Percentiles rank a stretch among this genome's conserved stretches.
Evolutionary conservation across 768 basidiomycete species (phyloP).

Genomic region (Boletus sp.): DNA sequence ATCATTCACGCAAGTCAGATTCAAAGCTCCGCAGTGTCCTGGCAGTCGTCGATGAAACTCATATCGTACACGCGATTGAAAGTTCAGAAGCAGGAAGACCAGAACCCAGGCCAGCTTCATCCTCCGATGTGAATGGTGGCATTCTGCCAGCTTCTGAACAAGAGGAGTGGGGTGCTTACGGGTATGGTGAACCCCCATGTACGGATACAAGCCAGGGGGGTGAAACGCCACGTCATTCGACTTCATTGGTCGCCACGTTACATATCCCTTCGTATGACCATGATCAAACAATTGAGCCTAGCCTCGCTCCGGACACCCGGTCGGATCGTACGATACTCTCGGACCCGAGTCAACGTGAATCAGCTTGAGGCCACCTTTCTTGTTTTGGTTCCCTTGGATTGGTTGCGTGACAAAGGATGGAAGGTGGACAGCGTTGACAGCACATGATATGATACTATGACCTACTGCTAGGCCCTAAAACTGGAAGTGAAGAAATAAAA

Average conservation of each 20-base stretch:
- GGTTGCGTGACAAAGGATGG: conserved; percentile 3
- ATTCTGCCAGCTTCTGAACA: conserved; percentile 20
- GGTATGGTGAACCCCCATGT: conserved; percentile 40
- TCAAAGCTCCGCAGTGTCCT: conserved; percentile 71
- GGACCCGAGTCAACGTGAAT: conserved; percentile 13
- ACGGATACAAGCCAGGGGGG: conserved; percentile 32
- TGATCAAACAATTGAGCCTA: conserved; percentile 20
- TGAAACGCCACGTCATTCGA: conserved; percentile 46
- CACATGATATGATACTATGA: conserved; percentile 13
- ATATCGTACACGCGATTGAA: conserved; percentile 34
- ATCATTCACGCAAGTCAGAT: conserved; percentile 52
- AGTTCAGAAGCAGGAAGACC: conserved; percentile 12
- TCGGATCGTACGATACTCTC: conserved; percentile 29
- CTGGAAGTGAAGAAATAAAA: background rate
- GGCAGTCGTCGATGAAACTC: conserved; percentile 66
- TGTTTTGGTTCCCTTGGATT: conserved; percentile 4
- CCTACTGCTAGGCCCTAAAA: background rate
- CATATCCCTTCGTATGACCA: conserved; percentile 21
- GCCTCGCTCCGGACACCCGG: conserved; percentile 16
- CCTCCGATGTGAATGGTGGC: conserved; percentile 30
- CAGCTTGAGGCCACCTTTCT: conserved; percentile 11
- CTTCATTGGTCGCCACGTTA: conserved; percentile 23
- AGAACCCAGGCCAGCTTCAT: conserved; percentile 23
- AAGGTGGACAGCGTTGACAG: background rate
- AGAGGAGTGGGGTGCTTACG: conserved; percentile 39